These are phyloP conservation scores for Nakataea oryzae DNA, from an alignment of 2,329 filamentous ascomycete genomes.

Conservation along the genomic window DNA sequence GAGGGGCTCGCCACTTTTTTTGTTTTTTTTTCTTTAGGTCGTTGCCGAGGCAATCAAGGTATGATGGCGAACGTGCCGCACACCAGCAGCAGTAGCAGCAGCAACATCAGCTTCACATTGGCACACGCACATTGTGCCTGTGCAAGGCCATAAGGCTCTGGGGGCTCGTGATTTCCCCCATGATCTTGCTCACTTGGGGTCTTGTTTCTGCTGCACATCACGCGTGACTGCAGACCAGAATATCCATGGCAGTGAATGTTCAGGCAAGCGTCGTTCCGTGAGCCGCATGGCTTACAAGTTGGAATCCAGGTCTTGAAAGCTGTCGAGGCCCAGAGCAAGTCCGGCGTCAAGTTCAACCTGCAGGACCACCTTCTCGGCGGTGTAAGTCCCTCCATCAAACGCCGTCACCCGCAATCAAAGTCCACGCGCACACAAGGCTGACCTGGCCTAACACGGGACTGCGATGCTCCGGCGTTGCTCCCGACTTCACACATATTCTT, in stretches of 20 bases:
- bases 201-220: background rate
- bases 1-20: constrained; percentile 10
- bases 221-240: too few relatives aligned
- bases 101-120: too few relatives aligned
- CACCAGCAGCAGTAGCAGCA: background rate
- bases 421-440: background rate
- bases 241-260: background rate
- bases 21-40: constrained; percentile 41
- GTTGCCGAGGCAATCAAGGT: constrained; percentile 81
- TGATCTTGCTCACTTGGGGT: background rate
- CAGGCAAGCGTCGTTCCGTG: background rate
- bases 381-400: constrained; percentile 47
- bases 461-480: background rate
- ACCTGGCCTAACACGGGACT: background rate
- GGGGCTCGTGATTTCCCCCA: background rate
- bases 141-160: background rate
- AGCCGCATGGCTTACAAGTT: background rate
- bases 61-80: constrained; percentile 12
- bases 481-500: background rate
- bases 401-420: background rate
- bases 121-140: background rate
- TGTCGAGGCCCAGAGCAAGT: constrained; percentile 60
- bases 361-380: constrained; percentile 85
- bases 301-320: constrained; percentile 59
- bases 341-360: constrained; percentile 72